Conservation (phyloP, 257 asterid genomes). For the Primulina tabacum region DNA sequence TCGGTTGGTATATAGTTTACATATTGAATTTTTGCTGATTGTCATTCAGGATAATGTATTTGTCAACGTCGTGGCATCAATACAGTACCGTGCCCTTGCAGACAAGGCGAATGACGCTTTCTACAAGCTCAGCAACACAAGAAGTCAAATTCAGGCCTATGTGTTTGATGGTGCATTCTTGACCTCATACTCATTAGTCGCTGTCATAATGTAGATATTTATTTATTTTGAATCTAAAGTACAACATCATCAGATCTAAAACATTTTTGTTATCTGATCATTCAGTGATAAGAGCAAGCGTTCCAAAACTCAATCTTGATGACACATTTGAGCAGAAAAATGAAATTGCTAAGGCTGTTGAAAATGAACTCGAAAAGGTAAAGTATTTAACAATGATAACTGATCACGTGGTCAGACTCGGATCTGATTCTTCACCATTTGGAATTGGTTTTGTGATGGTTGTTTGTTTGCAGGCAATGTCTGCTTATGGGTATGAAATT, state of each 20-base stretch:
- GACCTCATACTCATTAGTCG: neutral
- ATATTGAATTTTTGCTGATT: neutral
- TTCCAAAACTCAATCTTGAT: constrained; percentile 37
- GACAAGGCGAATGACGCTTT: constrained; percentile 77
- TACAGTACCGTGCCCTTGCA: constrained; percentile 72
- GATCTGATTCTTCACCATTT: neutral
- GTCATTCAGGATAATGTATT: constrained; percentile 72
- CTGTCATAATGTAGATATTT: neutral
- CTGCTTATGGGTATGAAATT: constrained; percentile 41
- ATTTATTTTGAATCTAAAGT: neutral
- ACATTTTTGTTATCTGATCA: neutral
- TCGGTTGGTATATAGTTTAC: neutral
- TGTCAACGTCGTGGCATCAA: constrained; percentile 79
- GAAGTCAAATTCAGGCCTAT: constrained; percentile 77
- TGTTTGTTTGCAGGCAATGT: constrained; percentile 34
- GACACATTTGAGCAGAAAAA: constrained; percentile 39
- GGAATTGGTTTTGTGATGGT: constrained; percentile 1
- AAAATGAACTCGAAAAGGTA: constrained; percentile 42
- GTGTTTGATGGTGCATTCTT: constrained; percentile 64
- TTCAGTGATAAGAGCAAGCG: constrained; percentile 41
- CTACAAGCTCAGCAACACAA: constrained; percentile 74
- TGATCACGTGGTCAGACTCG: neutral
- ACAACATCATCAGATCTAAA: neutral
- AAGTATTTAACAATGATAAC: neutral
- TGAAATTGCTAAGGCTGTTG: constrained; percentile 44